phyloP scores from a whole-genome alignment of 768 basidiomycete species.

The Hygrophorus russula region DNA sequence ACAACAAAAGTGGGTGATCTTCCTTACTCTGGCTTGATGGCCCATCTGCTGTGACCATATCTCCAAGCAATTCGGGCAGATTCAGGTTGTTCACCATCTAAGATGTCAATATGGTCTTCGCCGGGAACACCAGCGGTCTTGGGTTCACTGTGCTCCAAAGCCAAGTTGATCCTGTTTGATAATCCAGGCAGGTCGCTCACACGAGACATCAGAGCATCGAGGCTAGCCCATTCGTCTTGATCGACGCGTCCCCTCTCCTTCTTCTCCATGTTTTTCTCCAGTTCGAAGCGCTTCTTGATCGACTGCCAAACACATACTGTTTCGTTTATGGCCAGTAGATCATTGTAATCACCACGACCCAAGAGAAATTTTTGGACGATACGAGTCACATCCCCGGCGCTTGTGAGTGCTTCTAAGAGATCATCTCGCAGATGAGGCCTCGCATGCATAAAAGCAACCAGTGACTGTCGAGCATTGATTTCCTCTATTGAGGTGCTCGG shows the following conservation, averaged over 20 bases:
- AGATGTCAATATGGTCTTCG: background rate
- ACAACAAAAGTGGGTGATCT: background rate
- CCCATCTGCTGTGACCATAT: slow-evolving; percentile 33
- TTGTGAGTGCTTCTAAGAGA: slow-evolving; percentile 39
- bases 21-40: slow-evolving; percentile 56
- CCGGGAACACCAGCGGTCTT: background rate
- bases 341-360: slow-evolving; percentile 52
- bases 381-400: slow-evolving; percentile 60
- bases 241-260: slow-evolving; percentile 19
- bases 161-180: slow-evolving; percentile 42
- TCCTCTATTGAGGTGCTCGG: slow-evolving; percentile 69
- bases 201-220: slow-evolving; percentile 42
- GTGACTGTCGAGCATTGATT: slow-evolving; percentile 63
- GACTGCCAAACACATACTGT: slow-evolving; percentile 51
- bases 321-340: slow-evolving; percentile 52
- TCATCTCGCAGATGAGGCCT: slow-evolving; percentile 57
- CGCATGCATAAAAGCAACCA: slow-evolving; percentile 60
- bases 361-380: slow-evolving; percentile 70
- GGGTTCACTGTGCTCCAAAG: slow-evolving; percentile 25
- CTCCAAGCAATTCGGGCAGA: slow-evolving; percentile 12
- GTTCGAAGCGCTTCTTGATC: slow-evolving; percentile 37
- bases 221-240: slow-evolving; percentile 38
- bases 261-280: slow-evolving; percentile 47
- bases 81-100: background rate
- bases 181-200: slow-evolving; percentile 42